Conservation (phyloP, 768 basidiomycete species). For the Hygrophoropsis aurantiaca region DNA sequence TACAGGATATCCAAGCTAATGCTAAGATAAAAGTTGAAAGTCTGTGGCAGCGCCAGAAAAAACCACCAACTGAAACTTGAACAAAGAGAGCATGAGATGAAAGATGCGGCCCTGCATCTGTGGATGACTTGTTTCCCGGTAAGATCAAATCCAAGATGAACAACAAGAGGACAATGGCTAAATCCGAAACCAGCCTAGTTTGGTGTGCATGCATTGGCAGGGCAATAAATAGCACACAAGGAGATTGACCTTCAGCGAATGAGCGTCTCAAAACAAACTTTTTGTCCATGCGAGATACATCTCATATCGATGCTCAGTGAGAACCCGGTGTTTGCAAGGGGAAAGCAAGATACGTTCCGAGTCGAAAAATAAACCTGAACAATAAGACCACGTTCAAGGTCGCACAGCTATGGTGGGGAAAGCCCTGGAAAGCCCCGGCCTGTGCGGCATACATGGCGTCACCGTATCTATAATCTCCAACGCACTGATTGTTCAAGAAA, state of each 20-base stretch:
- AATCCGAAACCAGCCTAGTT: slow-evolving; percentile 38
- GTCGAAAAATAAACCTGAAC: slow-evolving; percentile 18
- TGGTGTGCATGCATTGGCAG: too few species aligned
- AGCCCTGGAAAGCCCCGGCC: too few species aligned
- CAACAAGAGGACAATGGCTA: slow-evolving; percentile 29
- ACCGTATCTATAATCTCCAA: slow-evolving; percentile 17
- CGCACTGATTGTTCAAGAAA: slow-evolving; percentile 3
- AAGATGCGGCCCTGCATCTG: neutral
- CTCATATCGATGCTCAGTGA: slow-evolving; percentile 4
- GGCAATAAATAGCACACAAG: slow-evolving; percentile 20
- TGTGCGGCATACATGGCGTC: too few species aligned
- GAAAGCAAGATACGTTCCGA: slow-evolving; percentile 3
- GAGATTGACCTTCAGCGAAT: slow-evolving; percentile 7
- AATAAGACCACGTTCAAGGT: slow-evolving; percentile 15
- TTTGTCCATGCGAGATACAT: slow-evolving; percentile 6
- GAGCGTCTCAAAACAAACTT: slow-evolving; percentile 14
- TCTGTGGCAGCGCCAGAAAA: too few species aligned
- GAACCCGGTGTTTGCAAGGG: slow-evolving; percentile 9
- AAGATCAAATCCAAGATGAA: neutral
- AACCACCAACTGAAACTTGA: neutral
- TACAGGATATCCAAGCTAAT: neutral
- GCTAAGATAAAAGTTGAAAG: neutral
- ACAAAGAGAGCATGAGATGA: neutral
- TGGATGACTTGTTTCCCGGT: neutral
- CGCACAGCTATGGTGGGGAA: too few species aligned